These are phyloP conservation scores for Parastagonospora avenae DNA, from an alignment of 2,329 filamentous ascomycete genomes.

Conservation along the genomic window DNA sequence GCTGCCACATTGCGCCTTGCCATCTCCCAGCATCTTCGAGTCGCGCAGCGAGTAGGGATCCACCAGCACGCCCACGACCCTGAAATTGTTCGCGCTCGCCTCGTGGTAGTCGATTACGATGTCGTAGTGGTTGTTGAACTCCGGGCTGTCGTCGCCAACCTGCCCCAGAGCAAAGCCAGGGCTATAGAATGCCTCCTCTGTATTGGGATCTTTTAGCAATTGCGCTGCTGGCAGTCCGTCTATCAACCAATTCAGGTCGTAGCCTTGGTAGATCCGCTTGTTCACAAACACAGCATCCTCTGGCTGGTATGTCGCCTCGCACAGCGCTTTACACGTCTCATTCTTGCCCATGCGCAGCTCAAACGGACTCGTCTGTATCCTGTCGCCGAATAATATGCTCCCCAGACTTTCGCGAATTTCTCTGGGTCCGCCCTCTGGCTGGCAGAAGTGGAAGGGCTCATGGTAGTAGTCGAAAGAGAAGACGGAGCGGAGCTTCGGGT, in stretches of 20 bases:
- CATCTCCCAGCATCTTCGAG: constrained; percentile 56
- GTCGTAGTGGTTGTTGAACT: constrained; percentile 94
- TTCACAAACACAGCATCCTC: constrained; percentile 80
- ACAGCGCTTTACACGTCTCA: constrained; percentile 84
- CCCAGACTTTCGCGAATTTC: constrained; percentile 87
- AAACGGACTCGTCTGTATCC: constrained; percentile 96
- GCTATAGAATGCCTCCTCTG: constrained; percentile 81
- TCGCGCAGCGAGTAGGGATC: constrained; percentile 75
- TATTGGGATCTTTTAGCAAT: constrained; percentile 75
- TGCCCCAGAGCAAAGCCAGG: constrained; percentile 84
- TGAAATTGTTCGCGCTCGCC: constrained; percentile 72
- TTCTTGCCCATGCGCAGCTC: constrained; percentile 85
- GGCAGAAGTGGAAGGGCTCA: constrained; percentile 84
- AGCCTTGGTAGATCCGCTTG: constrained; percentile 78
- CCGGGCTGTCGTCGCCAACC: constrained; percentile 58
- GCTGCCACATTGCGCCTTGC: constrained; percentile 68
- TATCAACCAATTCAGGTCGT: constrained; percentile 94
- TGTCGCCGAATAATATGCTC: constrained; percentile 95
- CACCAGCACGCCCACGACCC: constrained; percentile 91
- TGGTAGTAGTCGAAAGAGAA: constrained; percentile 98
- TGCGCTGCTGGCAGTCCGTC: constrained; percentile 93
- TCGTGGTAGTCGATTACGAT: constrained; percentile 92
- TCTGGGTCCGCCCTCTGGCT: constrained; percentile 75
- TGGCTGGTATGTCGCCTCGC: constrained; percentile 69
- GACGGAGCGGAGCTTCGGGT: constrained; percentile 86